Evolutionary conservation across 2,329 filamentous ascomycete genomes (phyloP).

Genomic region (Diplocarpon mali): DNA sequence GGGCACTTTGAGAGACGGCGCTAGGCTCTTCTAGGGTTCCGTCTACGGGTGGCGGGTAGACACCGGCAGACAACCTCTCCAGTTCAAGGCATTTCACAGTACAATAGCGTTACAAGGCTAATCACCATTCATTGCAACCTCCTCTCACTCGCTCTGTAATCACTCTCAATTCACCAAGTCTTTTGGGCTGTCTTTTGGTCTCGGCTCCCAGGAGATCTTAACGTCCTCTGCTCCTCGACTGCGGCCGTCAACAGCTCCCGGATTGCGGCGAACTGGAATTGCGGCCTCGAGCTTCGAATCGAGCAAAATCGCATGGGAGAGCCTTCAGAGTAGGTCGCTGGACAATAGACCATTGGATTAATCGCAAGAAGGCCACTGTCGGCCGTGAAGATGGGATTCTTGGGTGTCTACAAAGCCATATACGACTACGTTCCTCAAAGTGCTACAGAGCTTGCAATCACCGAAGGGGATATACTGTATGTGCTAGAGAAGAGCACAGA

Average conservation of each 20-base stretch:
- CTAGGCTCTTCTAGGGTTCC: conserved; percentile 1
- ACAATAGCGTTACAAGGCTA: conserved; percentile 4
- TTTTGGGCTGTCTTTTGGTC: not conserved
- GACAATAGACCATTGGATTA: conserved; percentile 11
- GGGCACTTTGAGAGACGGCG: not conserved
- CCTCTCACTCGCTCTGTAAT: not conserved
- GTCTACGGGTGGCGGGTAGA: conserved; percentile 2
- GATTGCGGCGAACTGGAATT: conserved; percentile 6
- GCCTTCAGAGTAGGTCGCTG: conserved; percentile 17
- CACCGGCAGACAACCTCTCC: conserved; percentile 1
- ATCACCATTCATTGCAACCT: conserved; percentile 2
- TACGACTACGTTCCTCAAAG: conserved; percentile 89
- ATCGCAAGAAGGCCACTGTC: conserved; percentile 13
- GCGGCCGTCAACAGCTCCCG: not conserved
- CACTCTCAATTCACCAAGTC: not conserved
- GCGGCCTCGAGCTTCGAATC: conserved; percentile 17
- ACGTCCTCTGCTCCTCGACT: not conserved
- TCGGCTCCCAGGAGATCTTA: not conserved
- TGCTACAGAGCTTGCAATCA: conserved; percentile 74
- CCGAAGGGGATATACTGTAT: conserved; percentile 81
- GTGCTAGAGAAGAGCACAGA: conserved; percentile 59
- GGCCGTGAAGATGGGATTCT: conserved; percentile 61
- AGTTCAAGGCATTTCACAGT: not conserved
- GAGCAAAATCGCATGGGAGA: conserved; percentile 22
- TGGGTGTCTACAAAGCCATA: conserved; percentile 80